These are phyloP conservation scores for Hamamelis virginiana DNA, from an alignment of 164 flowering plant species.

Conservation along the genomic window DNA sequence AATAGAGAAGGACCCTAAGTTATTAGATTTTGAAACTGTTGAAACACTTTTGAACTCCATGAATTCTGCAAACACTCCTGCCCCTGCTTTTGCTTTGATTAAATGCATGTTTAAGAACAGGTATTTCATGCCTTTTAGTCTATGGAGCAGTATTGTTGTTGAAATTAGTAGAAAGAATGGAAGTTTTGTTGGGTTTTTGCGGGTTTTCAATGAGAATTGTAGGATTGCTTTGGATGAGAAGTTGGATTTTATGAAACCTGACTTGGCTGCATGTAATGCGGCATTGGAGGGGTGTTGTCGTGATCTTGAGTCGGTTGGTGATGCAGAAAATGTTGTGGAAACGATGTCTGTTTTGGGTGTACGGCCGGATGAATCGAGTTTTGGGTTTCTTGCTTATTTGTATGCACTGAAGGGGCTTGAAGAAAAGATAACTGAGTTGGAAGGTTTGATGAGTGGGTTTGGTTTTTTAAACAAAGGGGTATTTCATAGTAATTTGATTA, in stretches of 20 bases:
- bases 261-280: conserved; percentile 75
- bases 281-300: conserved; percentile 83
- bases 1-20: conserved; percentile 61
- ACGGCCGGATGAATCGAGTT: conserved; percentile 67
- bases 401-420: conserved; percentile 75
- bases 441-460: conserved; percentile 53
- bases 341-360: conserved; percentile 74
- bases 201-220: conserved; percentile 72
- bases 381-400: conserved; percentile 79
- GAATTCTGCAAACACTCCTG: conserved; percentile 46
- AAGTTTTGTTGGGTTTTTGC: conserved; percentile 48
- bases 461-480: conserved; percentile 38
- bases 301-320: conserved; percentile 58
- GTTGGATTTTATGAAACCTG: conserved; percentile 71
- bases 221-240: conserved; percentile 73
- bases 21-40: conserved; percentile 49
- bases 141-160: conserved; percentile 68
- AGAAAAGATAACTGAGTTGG: conserved; percentile 68
- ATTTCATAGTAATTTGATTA: conserved; percentile 55
- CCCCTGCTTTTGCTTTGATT: conserved; percentile 79
- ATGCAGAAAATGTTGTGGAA: conserved; percentile 79
- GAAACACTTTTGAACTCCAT: conserved; percentile 48
- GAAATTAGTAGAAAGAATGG: conserved; percentile 72
- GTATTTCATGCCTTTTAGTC: conserved; percentile 56
- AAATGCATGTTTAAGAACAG: conserved; percentile 80